These are phyloP conservation scores for Oryza australiensis DNA, from an alignment of 176 grass and related monocot genomes.

Conservation along the genomic window DNA sequence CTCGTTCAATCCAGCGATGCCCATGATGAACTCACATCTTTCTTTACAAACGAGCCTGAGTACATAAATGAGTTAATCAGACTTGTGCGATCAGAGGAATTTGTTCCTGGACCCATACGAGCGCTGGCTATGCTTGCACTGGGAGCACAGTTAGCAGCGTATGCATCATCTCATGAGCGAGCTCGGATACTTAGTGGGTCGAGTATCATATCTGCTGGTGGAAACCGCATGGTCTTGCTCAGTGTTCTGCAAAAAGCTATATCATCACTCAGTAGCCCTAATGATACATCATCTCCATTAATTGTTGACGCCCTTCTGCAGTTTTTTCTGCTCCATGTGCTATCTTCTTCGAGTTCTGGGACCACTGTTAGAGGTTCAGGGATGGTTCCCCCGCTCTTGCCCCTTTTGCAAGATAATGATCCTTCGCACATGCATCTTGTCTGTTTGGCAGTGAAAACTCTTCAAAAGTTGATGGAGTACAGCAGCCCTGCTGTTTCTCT, in stretches of 20 bases:
- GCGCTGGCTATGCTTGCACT: conserved; percentile 95
- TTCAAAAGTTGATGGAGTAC: conserved; percentile 98
- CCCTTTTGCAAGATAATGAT: conserved; percentile 89
- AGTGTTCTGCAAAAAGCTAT: conserved; percentile 94
- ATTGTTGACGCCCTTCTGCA: conserved; percentile 97
- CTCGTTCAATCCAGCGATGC: conserved; percentile 96
- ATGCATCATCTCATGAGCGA: conserved; percentile 96
- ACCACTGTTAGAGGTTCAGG: conserved; percentile 84
- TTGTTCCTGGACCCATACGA: conserved; percentile 76
- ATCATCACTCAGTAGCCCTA: conserved; percentile 73
- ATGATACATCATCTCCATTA: conserved; percentile 78
- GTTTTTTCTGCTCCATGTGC: conserved; percentile 99
- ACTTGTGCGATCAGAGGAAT: conserved; percentile 87
- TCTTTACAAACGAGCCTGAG: conserved; percentile 98
- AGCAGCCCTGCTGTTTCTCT: conserved; percentile 88
- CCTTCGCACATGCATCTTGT: conserved; percentile 81
- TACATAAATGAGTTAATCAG: conserved; percentile 95
- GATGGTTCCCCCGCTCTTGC: conserved; percentile 85
- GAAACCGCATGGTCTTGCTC: conserved; percentile 93
- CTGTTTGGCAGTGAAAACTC: conserved; percentile 86
- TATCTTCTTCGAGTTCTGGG: conserved; percentile 94
- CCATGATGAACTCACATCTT: conserved; percentile 86
- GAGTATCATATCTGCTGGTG: conserved; percentile 82
- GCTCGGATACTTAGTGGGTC: conserved; percentile 90
- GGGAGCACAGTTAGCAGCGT: conserved; percentile 89